Conservation (phyloP, 164 flowering plant genomes). For the Saururus chinensis region DNA sequence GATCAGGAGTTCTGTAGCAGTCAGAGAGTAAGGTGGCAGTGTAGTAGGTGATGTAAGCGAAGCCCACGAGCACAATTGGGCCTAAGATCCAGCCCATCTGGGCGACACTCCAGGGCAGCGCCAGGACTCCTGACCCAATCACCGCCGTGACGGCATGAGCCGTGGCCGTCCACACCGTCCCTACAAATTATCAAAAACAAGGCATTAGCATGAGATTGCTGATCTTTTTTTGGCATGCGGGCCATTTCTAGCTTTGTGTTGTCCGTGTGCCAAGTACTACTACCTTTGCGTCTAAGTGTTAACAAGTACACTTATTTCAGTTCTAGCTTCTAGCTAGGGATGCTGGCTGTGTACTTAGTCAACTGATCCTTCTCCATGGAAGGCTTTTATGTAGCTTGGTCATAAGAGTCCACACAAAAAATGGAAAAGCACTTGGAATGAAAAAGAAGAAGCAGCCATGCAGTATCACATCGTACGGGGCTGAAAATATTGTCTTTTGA, state of each 20-base stretch:
- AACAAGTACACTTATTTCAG: too few species aligned
- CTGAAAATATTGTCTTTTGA: too few species aligned
- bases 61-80: conserved; percentile 17
- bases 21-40: conserved; percentile 30
- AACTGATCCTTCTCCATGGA: neutral
- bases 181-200: conserved; percentile 9
- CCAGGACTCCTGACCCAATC: conserved; percentile 32
- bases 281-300: too few species aligned
- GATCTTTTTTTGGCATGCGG: neutral
- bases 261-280: neutral
- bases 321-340: too few species aligned
- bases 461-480: too few species aligned
- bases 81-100: conserved; percentile 42
- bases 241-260: neutral
- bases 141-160: conserved; percentile 30
- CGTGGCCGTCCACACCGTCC: conserved; percentile 30
- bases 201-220: too few species aligned
- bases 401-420: too few species aligned
- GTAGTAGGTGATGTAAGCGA: conserved; percentile 24
- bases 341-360: too few species aligned
- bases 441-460: neutral
- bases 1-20: conserved; percentile 35
- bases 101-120: conserved; percentile 39
- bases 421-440: neutral
- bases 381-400: too few species aligned